phyloP scores from a whole-genome alignment of 495 filamentous ascomycete genomes.

The Hypoxylon cercidicola region DNA sequence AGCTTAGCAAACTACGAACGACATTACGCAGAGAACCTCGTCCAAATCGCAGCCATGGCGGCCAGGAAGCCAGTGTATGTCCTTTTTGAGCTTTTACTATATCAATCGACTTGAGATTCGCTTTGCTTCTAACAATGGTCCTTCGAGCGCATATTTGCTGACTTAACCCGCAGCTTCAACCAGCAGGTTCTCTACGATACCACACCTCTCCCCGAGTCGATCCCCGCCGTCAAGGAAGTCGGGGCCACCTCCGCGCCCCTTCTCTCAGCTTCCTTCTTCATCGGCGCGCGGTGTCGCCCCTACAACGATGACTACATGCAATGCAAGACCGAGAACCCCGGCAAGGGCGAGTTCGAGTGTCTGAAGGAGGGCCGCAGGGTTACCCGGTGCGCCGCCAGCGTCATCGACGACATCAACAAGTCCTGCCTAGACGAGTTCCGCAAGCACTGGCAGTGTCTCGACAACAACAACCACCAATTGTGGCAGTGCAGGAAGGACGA shows the following conservation, averaged over 20 bases:
- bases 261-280: conserved; percentile 93
- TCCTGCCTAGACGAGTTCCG: conserved; percentile 91
- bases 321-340: conserved; percentile 92
- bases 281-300: conserved; percentile 89
- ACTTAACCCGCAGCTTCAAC: conserved; percentile 77
- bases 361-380: conserved; percentile 96
- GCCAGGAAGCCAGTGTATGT: conserved; percentile 61
- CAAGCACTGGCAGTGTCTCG: conserved; percentile 92
- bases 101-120: conserved; percentile 38
- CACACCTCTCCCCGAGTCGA: conserved; percentile 89
- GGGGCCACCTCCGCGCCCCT: conserved; percentile 92
- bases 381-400: conserved; percentile 93
- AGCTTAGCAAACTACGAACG: conserved; percentile 35
- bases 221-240: conserved; percentile 91
- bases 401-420: conserved; percentile 98
- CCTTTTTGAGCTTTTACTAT: neutral
- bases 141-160: conserved; percentile 9
- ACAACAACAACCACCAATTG: conserved; percentile 95
- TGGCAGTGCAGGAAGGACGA: conserved; percentile 88
- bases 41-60: conserved; percentile 56
- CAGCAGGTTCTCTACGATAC: conserved; percentile 93
- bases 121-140: conserved; percentile 11
- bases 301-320: conserved; percentile 99
- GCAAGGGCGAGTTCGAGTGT: conserved; percentile 91
- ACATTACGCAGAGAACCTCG: conserved; percentile 30